Evolutionary conservation across 176 grass and related monocot species (phyloP).

Genomic region (Carex parvula): DNA sequence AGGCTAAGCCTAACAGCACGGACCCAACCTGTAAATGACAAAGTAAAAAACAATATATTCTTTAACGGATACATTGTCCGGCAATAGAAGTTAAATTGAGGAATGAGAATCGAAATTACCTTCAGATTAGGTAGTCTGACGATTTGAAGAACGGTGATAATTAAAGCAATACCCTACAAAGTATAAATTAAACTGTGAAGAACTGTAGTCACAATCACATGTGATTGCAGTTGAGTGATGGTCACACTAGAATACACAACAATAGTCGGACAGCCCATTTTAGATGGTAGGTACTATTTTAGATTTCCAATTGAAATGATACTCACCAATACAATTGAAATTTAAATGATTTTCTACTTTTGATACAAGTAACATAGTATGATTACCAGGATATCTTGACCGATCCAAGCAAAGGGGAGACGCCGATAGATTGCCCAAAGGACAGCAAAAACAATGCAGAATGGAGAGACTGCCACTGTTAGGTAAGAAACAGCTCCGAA

Average conservation of each 20-base stretch:
- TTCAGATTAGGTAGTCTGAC: slow-evolving; percentile 96
- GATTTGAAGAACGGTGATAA: slow-evolving; percentile 93
- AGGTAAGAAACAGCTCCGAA: slow-evolving; percentile 89
- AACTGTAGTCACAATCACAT: slow-evolving; percentile 15
- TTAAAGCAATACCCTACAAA: slow-evolving; percentile 81
- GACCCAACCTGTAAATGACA: slow-evolving; percentile 64
- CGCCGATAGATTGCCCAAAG: slow-evolving; percentile 71
- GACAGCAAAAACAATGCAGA: slow-evolving; percentile 75
- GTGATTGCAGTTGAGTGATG: neutral
- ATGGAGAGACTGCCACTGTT: slow-evolving; percentile 72
- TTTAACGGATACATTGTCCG: neutral
- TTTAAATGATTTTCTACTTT: neutral
- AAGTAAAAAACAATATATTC: slow-evolving; percentile 1
- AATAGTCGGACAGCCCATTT: neutral
- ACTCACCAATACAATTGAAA: slow-evolving; percentile 6
- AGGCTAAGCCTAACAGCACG: slow-evolving; percentile 80
- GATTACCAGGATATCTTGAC: slow-evolving; percentile 96
- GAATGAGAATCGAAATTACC: slow-evolving; percentile 40
- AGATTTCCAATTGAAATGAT: slow-evolving; percentile 6
- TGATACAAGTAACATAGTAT: slow-evolving; percentile 7
- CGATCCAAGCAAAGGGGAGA: slow-evolving; percentile 73
- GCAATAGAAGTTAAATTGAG: neutral
- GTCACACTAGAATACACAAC: neutral
- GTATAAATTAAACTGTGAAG: slow-evolving; percentile 1
- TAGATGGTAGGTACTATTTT: slow-evolving; percentile 5